Percentiles rank a stretch among this genome's conserved stretches.
phyloP scores from a whole-genome alignment of 148 eudicot species.

The Diospyros kaki region DNA sequence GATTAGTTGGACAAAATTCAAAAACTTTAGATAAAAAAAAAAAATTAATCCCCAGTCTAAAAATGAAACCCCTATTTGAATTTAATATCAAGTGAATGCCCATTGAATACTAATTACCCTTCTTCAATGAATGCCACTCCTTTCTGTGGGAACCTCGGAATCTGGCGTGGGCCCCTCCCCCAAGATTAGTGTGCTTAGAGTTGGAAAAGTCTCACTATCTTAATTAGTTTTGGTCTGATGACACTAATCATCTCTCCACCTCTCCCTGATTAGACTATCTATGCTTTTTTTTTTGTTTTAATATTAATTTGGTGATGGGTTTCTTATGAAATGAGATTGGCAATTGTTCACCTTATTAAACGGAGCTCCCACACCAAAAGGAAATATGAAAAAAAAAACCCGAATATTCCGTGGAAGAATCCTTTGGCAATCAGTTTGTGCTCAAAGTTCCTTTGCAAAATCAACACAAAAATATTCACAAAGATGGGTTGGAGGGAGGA shows the following conservation, averaged over 20 bases:
- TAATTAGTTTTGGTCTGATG: conserved; percentile 5
- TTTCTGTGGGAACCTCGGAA: conserved; percentile 17
- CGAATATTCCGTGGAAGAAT: too few species aligned
- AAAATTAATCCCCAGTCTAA: too few species aligned
- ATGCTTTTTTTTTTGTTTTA: too few species aligned
- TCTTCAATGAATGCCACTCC: conserved; percentile 33
- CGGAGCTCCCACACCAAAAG: too few species aligned
- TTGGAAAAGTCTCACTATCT: neutral
- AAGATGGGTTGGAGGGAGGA: too few species aligned
- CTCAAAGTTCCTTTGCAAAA: too few species aligned
- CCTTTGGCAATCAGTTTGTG: too few species aligned
- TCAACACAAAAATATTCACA: too few species aligned
- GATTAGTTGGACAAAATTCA: too few species aligned
- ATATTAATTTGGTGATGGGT: neutral
- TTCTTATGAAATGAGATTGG: conserved; percentile 8
- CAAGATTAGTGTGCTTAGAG: conserved; percentile 5
- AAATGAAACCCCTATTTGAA: neutral
- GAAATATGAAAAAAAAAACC: too few species aligned
- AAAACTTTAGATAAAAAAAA: too few species aligned
- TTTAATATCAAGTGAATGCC: neutral
- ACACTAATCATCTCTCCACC: conserved; percentile 20
- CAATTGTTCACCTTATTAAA: neutral
- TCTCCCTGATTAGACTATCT: neutral
- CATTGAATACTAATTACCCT: neutral
- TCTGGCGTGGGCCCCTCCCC: conserved; percentile 21